Percentiles rank a stretch among this genome's conserved stretches.
phyloP scores from a whole-genome alignment of 2,329 filamentous ascomycete species.

The Clarireedia sp. region DNA sequence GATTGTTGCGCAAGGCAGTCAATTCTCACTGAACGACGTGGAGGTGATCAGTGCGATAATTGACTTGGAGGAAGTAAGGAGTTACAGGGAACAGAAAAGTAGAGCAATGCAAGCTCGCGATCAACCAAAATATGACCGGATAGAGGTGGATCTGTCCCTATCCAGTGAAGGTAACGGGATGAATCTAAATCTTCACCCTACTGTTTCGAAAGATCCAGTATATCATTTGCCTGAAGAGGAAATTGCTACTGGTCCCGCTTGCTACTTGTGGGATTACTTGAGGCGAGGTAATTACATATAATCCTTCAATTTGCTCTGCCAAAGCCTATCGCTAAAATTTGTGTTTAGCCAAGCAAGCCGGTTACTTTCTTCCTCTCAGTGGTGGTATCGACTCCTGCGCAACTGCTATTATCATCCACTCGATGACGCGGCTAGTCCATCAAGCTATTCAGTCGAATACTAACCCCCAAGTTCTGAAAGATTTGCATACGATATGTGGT shows the following conservation, averaged over 20 bases:
- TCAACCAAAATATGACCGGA: slow-evolving; percentile 33
- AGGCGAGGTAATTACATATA: too few species aligned
- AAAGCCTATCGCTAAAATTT: not conserved
- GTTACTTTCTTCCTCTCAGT: slow-evolving; percentile 9
- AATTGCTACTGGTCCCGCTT: slow-evolving; percentile 6
- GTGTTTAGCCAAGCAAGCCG: slow-evolving; percentile 1
- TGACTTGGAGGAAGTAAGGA: slow-evolving; percentile 63
- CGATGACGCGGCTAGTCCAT: slow-evolving; percentile 43
- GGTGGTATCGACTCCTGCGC: slow-evolving; percentile 9
- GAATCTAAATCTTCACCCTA: slow-evolving; percentile 35
- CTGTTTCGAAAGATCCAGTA: not conserved
- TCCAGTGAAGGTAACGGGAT: slow-evolving; percentile 34
- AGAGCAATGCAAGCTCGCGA: slow-evolving; percentile 16
- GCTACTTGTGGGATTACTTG: slow-evolving; percentile 9
- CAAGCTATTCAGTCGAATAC: slow-evolving; percentile 43
- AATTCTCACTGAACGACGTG: slow-evolving; percentile 42
- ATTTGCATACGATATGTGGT: slow-evolving; percentile 43
- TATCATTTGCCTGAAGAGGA: slow-evolving; percentile 8
- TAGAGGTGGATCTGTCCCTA: slow-evolving; percentile 36
- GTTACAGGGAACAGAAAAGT: slow-evolving; percentile 38
- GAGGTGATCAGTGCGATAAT: slow-evolving; percentile 60
- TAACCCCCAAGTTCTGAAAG: slow-evolving; percentile 41
- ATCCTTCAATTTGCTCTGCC: too few species aligned
- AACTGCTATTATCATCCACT: slow-evolving; percentile 7
- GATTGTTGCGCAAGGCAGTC: slow-evolving; percentile 50